Evolutionary conservation across 2,329 filamentous ascomycete genomes (phyloP).

Genomic region (Arachnopeziza araneosa): DNA sequence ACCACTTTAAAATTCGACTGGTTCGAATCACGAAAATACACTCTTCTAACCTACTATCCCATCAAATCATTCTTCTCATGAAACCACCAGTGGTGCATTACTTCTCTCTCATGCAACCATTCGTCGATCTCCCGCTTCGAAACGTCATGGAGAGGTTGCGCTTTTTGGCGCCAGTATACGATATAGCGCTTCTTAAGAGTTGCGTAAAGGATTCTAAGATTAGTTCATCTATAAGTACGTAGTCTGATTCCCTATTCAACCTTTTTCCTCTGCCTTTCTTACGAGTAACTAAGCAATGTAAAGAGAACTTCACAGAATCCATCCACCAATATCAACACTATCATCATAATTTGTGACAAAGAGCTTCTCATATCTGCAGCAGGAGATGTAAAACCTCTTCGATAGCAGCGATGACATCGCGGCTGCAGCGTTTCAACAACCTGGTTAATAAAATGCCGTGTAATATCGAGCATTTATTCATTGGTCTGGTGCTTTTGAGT

Average conservation of each 20-base stretch:
- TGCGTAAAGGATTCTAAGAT: constrained; percentile 39
- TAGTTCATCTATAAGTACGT: constrained; percentile 47
- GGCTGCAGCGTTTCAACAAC: constrained; percentile 37
- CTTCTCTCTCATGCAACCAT: constrained; percentile 33
- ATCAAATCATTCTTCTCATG: constrained; percentile 37
- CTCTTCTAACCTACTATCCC: constrained; percentile 32
- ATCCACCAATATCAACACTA: constrained; percentile 22
- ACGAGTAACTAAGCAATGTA: too few relatives aligned
- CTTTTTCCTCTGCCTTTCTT: too few relatives aligned
- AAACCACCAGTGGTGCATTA: constrained; percentile 32
- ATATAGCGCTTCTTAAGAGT: constrained; percentile 34
- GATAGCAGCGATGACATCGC: constrained; percentile 43
- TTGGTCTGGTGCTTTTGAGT: constrained; percentile 31
- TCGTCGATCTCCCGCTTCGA: constrained; percentile 37
- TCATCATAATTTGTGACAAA: constrained; percentile 36
- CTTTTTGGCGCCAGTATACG: constrained; percentile 36
- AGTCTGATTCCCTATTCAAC: constrained; percentile 7
- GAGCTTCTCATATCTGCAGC: constrained; percentile 39
- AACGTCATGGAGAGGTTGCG: constrained; percentile 40
- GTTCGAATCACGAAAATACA: constrained; percentile 34
- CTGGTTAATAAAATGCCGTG: constrained; percentile 35
- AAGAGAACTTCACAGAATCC: constrained; percentile 41
- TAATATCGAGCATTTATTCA: constrained; percentile 36
- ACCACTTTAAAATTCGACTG: constrained; percentile 39
- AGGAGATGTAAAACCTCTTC: constrained; percentile 39